Conservation (phyloP, 2,329 filamentous ascomycete genomes). For the Colletotrichum sp. region DNA sequence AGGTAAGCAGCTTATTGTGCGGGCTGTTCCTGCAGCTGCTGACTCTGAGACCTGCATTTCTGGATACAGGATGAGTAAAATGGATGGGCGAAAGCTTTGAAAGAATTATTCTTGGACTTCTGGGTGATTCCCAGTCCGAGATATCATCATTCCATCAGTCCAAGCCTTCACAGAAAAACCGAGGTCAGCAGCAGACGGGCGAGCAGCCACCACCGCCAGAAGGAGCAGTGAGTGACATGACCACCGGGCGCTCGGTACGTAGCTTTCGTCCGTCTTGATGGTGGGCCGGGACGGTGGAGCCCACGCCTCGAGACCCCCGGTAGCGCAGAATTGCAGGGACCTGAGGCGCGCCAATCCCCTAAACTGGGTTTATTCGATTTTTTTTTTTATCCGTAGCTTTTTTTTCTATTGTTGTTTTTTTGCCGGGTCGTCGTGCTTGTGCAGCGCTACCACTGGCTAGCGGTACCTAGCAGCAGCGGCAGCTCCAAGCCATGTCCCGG, state of each 20-base stretch:
- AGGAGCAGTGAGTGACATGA: slow-evolving; percentile 1
- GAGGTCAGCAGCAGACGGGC: not conserved
- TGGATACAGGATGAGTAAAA: not conserved
- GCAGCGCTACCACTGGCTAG: not conserved
- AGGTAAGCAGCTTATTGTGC: not conserved
- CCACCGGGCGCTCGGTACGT: not conserved
- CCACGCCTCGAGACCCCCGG: not conserved
- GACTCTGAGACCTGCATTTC: not conserved
- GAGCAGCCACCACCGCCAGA: not conserved
- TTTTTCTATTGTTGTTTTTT: not conserved
- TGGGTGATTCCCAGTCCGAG: not conserved
- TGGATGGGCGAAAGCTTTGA: not conserved
- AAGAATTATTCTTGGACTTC: not conserved
- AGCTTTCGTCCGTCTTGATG: not conserved
- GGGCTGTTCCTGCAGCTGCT: not conserved
- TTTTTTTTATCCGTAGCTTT: not conserved
- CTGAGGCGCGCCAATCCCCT: slow-evolving; percentile 14
- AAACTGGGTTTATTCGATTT: not conserved
- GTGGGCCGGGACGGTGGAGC: slow-evolving; percentile 4
- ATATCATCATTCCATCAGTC: not conserved
- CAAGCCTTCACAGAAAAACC: not conserved
- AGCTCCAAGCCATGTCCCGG: not conserved
- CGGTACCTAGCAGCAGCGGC: not conserved
- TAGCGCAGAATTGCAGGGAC: slow-evolving; percentile 16
- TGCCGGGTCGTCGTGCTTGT: not conserved